phyloP scores from a whole-genome alignment of 1,284 basidiomycete genomes.

The Gymnopus androsaceus region DNA sequence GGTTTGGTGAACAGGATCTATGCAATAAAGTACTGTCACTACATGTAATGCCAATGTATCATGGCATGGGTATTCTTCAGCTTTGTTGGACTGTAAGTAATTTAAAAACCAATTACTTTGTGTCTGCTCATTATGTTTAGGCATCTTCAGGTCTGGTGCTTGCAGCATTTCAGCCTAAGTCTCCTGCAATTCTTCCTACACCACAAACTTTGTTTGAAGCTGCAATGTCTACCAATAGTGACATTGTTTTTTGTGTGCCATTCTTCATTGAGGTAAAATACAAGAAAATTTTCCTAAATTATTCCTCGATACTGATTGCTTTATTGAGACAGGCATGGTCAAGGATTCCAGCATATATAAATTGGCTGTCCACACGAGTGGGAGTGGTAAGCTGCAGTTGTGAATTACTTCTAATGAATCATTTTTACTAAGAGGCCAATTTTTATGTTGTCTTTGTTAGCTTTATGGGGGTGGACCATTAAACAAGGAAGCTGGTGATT shows the following conservation, averaged over 20 bases:
- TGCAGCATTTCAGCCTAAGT: conserved; percentile 24
- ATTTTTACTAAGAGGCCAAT: neutral
- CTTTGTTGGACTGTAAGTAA: conserved; percentile 15
- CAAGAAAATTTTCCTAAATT: neutral
- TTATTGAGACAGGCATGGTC: conserved; percentile 17
- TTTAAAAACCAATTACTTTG: neutral
- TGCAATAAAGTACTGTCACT: conserved; percentile 3
- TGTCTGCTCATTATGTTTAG: conserved; percentile 21
- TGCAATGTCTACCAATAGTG: conserved; percentile 18
- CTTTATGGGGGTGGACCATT: conserved; percentile 33
- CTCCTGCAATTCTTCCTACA: conserved; percentile 26
- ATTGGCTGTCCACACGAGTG: conserved; percentile 7
- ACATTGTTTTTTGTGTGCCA: conserved; percentile 28
- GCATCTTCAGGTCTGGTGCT: conserved; percentile 25
- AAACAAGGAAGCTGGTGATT: conserved; percentile 28
- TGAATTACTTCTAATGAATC: neutral
- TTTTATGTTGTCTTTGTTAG: conserved; percentile 14
- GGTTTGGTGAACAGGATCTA: conserved; percentile 14
- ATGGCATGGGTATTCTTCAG: conserved; percentile 16
- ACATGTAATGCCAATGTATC: conserved; percentile 20
- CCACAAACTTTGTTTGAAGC: conserved; percentile 27
- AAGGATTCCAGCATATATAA: conserved; percentile 9
- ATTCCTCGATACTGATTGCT: neutral
- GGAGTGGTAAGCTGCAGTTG: conserved; percentile 11
- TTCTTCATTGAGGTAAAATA: conserved; percentile 29